Evolutionary conservation across 306 rosid genomes (phyloP).

Genomic region (Vigna nakashimae): DNA sequence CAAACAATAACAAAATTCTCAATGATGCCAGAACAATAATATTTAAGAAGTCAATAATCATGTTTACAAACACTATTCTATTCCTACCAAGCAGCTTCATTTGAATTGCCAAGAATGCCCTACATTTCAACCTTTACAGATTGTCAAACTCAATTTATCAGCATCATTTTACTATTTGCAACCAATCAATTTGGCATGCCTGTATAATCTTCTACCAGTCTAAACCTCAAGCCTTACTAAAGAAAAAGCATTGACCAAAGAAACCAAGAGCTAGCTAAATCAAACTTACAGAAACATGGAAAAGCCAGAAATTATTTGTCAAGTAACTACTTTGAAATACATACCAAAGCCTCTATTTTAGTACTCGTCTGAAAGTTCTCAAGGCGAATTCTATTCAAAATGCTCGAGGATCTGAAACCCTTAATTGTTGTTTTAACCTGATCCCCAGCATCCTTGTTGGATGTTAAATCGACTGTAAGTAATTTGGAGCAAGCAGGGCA

Average conservation of each 20-base stretch:
- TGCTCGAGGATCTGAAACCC: constrained; percentile 88
- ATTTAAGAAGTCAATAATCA: background rate
- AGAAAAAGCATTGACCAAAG: background rate
- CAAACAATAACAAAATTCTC: background rate
- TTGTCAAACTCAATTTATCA: background rate
- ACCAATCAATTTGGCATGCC: background rate
- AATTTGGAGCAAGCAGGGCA: constrained; percentile 89
- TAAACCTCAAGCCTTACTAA: background rate
- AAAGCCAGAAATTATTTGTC: background rate
- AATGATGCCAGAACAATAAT: background rate
- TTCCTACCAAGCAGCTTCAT: background rate
- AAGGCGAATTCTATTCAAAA: constrained; percentile 78
- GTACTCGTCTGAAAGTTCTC: constrained; percentile 95
- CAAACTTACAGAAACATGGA: background rate
- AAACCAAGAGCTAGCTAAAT: constrained; percentile 21
- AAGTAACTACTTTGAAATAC: constrained; percentile 38
- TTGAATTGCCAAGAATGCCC: background rate
- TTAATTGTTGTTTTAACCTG: constrained; percentile 67
- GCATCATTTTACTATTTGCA: background rate
- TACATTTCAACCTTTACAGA: background rate
- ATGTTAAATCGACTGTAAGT: constrained; percentile 78
- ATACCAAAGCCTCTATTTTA: constrained; percentile 96
- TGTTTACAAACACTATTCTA: background rate
- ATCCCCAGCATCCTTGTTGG: constrained; percentile 51
- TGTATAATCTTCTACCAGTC: background rate